Evolutionary conservation across 129 eudicot species (phyloP).

Genomic region (Saposhnikovia divaricata): DNA sequence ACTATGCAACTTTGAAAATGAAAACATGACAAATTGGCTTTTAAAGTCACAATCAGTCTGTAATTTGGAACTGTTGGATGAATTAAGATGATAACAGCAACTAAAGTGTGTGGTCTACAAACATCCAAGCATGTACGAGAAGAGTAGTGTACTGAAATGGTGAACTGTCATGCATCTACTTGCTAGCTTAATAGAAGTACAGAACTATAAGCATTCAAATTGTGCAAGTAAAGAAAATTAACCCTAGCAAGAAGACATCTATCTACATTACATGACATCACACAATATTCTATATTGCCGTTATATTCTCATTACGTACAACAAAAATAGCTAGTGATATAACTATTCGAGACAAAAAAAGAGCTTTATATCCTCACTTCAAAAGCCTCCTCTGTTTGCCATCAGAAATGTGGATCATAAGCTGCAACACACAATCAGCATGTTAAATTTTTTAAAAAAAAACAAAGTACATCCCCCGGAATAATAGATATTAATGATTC

Average conservation of each 20-base stretch:
- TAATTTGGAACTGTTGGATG: not conserved
- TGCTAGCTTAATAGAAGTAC: not conserved
- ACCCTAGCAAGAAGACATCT: not conserved
- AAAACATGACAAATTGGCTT: not conserved
- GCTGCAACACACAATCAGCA: slow-evolving; percentile 34
- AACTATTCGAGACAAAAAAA: not conserved
- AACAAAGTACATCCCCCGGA: not conserved
- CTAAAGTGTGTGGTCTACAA: not conserved
- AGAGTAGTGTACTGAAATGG: not conserved
- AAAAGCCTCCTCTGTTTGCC: slow-evolving; percentile 42
- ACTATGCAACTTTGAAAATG: not conserved
- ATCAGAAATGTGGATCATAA: slow-evolving; percentile 76
- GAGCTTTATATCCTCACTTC: slow-evolving; percentile 22
- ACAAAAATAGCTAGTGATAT: not conserved
- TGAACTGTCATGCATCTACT: not conserved
- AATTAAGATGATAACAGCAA: not conserved
- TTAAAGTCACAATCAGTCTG: not conserved
- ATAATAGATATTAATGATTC: not conserved
- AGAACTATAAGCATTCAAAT: not conserved
- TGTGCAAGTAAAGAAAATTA: not conserved
- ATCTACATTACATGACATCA: not conserved
- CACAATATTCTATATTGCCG: not conserved
- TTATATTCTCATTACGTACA: not conserved
- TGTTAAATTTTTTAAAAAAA: not conserved
- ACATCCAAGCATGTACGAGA: not conserved